A percentile compares a stretch with the other conserved stretches of the same genome.
These are phyloP conservation scores for Sugiyamaella paludigena DNA, from an alignment of 1,139 yeast genomes.

Conservation along the genomic window DNA sequence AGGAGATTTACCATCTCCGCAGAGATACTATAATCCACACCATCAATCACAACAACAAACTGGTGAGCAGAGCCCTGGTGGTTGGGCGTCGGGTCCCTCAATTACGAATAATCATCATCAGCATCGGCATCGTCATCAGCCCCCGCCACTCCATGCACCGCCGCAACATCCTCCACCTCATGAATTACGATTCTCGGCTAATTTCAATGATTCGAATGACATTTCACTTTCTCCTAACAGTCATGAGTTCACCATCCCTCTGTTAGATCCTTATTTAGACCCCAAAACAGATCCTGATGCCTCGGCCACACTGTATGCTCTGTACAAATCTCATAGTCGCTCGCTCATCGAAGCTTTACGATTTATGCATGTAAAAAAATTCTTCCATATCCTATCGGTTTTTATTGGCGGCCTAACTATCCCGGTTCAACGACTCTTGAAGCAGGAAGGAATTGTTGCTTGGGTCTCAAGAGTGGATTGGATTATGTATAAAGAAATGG, in stretches of 20 bases:
- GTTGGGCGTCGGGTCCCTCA: slow-evolving; percentile 4
- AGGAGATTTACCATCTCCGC: too few relatives aligned
- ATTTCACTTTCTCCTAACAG: slow-evolving; percentile 25
- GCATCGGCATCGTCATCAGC: background rate
- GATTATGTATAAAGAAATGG: slow-evolving; percentile 56
- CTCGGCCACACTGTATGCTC: slow-evolving; percentile 57
- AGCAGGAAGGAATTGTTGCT: slow-evolving; percentile 47
- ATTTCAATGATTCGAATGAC: slow-evolving; percentile 22
- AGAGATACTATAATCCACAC: too few relatives aligned
- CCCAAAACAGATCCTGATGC: slow-evolving; percentile 54
- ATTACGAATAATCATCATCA: slow-evolving; percentile 3
- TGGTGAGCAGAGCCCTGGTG: background rate
- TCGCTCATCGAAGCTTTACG: slow-evolving; percentile 63
- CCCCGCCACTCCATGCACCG: slow-evolving; percentile 4
- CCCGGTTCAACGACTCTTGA: slow-evolving; percentile 62
- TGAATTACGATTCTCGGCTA: slow-evolving; percentile 16
- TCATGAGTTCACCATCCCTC: slow-evolving; percentile 46
- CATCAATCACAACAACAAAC: slow-evolving; percentile 1
- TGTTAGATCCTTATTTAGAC: slow-evolving; percentile 48
- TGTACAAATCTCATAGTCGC: slow-evolving; percentile 63
- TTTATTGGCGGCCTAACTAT: slow-evolving; percentile 62
- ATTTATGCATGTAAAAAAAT: slow-evolving; percentile 62
- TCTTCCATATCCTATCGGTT: slow-evolving; percentile 52
- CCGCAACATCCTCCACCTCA: slow-evolving; percentile 5
- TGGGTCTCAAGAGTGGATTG: slow-evolving; percentile 72